These are phyloP conservation scores for Lentinula lateritia DNA, from an alignment of 768 basidiomycete genomes.

Conservation along the genomic window DNA sequence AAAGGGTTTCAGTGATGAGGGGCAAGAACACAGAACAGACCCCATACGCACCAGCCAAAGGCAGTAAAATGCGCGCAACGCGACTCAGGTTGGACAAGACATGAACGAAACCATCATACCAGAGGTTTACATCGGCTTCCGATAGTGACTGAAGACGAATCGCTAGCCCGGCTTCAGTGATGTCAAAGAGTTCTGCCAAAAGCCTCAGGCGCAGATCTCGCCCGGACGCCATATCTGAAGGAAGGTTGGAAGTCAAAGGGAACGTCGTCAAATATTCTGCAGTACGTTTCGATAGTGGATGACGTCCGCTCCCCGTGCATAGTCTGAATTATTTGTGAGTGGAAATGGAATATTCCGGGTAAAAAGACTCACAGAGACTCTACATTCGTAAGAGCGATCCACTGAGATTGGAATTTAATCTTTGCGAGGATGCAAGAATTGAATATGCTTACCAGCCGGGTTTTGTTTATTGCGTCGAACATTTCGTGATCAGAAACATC, in stretches of 20 bases:
- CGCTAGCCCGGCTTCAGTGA: constrained; percentile 19
- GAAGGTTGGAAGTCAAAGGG: constrained; percentile 21
- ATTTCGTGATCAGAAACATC: constrained; percentile 18
- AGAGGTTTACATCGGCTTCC: constrained; percentile 17
- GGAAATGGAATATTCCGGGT: neutral
- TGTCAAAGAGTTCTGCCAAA: constrained; percentile 22
- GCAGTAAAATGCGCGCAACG: constrained; percentile 7
- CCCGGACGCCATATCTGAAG: constrained; percentile 13
- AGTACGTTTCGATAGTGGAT: constrained; percentile 25
- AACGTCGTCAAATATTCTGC: constrained; percentile 20
- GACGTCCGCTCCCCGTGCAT: constrained; percentile 31
- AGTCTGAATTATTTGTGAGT: constrained; percentile 18
- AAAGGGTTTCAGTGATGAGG: neutral
- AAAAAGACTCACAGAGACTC: constrained; percentile 26
- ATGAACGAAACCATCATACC: constrained; percentile 4
- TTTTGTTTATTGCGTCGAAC: constrained; percentile 26
- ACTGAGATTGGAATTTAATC: constrained; percentile 18
- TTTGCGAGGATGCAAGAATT: neutral
- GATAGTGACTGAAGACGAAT: constrained; percentile 20
- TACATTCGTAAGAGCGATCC: constrained; percentile 25
- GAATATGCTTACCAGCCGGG: constrained; percentile 26
- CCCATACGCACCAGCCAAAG: constrained; percentile 6
- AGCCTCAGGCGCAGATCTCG: constrained; percentile 30
- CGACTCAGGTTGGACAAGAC: constrained; percentile 21
- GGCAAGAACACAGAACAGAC: neutral